These are phyloP conservation scores for Verticillium nonalfalfae DNA, from an alignment of 2,329 filamentous ascomycete genomes.

Conservation along the genomic window DNA sequence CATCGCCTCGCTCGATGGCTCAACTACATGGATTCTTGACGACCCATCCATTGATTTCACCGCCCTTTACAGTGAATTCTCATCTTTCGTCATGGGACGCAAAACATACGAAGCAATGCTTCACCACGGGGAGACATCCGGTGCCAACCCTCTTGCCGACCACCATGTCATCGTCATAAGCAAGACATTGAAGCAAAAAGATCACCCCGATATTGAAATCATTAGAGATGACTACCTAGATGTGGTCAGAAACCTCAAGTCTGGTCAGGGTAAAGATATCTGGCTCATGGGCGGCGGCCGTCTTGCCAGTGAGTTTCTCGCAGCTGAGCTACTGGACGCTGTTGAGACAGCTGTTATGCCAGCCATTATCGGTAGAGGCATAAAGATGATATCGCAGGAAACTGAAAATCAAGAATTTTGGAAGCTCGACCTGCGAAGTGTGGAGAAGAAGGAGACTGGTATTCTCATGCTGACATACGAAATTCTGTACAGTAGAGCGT, in stretches of 20 bases:
- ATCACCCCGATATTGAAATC: constrained; percentile 14
- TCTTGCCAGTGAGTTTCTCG: constrained; percentile 19
- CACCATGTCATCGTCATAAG: constrained; percentile 21
- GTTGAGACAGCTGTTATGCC: constrained; percentile 22
- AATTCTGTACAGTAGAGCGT: not conserved
- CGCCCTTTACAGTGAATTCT: constrained; percentile 21
- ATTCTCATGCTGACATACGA: constrained; percentile 16
- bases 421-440: constrained; percentile 7
- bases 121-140: constrained; percentile 1
- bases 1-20: constrained; percentile 22
- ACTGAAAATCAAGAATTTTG: not conserved
- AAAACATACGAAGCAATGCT: constrained; percentile 24
- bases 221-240: constrained; percentile 12
- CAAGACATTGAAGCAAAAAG: constrained; percentile 6
- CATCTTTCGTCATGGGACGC: constrained; percentile 25
- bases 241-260: constrained; percentile 15
- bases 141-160: constrained; percentile 14
- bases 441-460: constrained; percentile 11
- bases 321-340: constrained; percentile 20
- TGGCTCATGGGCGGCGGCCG: constrained; percentile 29
- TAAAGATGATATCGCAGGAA: constrained; percentile 13
- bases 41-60: constrained; percentile 25
- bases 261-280: constrained; percentile 16
- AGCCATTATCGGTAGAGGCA: constrained; percentile 16
- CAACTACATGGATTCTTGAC: constrained; percentile 21